A percentile compares a stretch with the other conserved stretches of the same genome.
Evolutionary conservation across 768 basidiomycete genomes (phyloP).

Genomic region (Podaxis sp.): DNA sequence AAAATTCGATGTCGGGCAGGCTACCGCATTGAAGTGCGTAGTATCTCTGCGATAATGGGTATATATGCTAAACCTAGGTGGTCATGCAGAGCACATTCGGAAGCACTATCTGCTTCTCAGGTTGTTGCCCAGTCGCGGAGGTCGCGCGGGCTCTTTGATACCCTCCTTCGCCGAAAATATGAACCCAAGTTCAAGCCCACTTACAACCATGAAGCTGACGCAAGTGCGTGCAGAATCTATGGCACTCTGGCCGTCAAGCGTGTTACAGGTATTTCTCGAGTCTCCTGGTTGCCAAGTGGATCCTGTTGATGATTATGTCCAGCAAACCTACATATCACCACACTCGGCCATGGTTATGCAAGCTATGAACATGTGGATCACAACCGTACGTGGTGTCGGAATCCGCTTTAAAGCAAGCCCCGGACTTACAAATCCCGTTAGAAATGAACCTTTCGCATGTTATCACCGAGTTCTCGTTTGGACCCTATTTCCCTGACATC

Average conservation of each 20-base stretch:
- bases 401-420: not conserved
- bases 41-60: not conserved
- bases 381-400: constrained; percentile 50
- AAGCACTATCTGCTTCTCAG: constrained; percentile 65
- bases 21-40: constrained; percentile 62
- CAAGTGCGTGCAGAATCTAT: constrained; percentile 81
- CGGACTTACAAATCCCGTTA: not conserved
- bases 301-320: not conserved
- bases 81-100: constrained; percentile 56
- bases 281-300: not conserved
- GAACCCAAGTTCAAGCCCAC: constrained; percentile 64
- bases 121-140: constrained; percentile 71
- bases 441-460: constrained; percentile 84
- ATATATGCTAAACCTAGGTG: constrained; percentile 7
- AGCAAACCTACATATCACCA: constrained; percentile 94
- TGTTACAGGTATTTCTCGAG: constrained; percentile 65
- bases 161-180: constrained; percentile 42
- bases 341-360: constrained; percentile 91
- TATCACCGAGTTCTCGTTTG: constrained; percentile 96
- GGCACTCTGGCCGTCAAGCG: constrained; percentile 84
- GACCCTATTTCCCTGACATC: constrained; percentile 94
- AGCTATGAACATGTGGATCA: constrained; percentile 89
- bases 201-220: constrained; percentile 66
- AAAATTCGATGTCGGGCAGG: constrained; percentile 79
- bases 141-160: constrained; percentile 72